Conservation (phyloP, 257 asterid genomes). For the Lavandula angustifolia region DNA sequence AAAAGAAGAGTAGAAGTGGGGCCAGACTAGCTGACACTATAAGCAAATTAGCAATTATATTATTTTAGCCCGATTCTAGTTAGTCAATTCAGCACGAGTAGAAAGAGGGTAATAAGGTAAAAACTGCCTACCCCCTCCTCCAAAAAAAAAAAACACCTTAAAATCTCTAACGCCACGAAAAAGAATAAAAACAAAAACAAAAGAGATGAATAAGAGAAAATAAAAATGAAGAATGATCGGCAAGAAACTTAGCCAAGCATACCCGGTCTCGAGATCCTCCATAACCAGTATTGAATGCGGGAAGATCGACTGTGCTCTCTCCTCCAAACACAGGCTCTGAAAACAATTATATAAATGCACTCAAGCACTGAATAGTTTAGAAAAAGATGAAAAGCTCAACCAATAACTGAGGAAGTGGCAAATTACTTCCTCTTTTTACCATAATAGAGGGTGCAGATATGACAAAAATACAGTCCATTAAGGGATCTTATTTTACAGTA, state of each 20-base stretch:
- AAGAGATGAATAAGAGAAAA: not conserved
- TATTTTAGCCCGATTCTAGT: constrained; percentile 6
- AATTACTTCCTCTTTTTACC: not conserved
- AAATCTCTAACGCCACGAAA: not conserved
- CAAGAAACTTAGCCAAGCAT: constrained; percentile 29
- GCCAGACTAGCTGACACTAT: not conserved
- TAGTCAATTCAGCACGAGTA: constrained; percentile 5
- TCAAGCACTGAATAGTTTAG: constrained; percentile 16
- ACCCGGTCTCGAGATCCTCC: constrained; percentile 51
- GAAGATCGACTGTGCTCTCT: constrained; percentile 40
- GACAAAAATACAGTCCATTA: not conserved
- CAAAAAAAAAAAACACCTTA: too few relatives aligned
- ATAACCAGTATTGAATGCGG: constrained; percentile 41
- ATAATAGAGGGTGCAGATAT: not conserved
- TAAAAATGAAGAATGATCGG: not conserved
- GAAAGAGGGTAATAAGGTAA: not conserved
- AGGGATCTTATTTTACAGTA: constrained; percentile 3
- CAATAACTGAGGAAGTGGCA: constrained; percentile 2
- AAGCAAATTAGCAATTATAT: not conserved
- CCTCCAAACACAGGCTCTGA: constrained; percentile 46
- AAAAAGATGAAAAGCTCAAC: not conserved
- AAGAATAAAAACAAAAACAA: not conserved
- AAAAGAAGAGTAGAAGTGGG: not conserved
- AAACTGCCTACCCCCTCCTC: not conserved
- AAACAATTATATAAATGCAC: constrained; percentile 27